phyloP scores from a whole-genome alignment of 1,139 yeast species.

The Geotrichum aggregatum region DNA sequence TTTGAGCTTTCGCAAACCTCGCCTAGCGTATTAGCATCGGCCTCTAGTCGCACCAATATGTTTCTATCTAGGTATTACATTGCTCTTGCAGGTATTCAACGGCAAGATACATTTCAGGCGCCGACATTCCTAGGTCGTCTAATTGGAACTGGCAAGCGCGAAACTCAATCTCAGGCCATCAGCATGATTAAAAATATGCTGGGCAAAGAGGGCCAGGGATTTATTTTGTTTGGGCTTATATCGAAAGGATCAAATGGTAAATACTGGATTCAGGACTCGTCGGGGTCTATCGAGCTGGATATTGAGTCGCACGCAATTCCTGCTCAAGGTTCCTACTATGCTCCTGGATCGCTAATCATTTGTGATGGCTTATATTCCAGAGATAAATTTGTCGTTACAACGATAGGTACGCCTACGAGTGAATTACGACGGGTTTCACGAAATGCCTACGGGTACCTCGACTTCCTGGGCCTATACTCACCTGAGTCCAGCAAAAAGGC shows the following conservation, averaged over 20 bases:
- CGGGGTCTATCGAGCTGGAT: conserved; percentile 72
- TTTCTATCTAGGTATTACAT: conserved; percentile 54
- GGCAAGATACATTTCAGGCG: conserved; percentile 69
- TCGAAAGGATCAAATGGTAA: conserved; percentile 61
- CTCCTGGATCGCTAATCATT: conserved; percentile 73
- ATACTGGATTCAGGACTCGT: conserved; percentile 73
- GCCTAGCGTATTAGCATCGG: conserved; percentile 36
- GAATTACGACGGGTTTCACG: conserved; percentile 65
- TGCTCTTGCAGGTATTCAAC: conserved; percentile 61
- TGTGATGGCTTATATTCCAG: conserved; percentile 78
- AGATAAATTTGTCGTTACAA: conserved; percentile 68
- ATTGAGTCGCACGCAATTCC: conserved; percentile 55
- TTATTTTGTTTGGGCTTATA: conserved; percentile 73
- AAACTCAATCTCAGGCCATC: conserved; percentile 47
- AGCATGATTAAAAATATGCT: conserved; percentile 76
- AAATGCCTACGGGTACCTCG: conserved; percentile 73
- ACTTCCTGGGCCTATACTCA: conserved; percentile 66
- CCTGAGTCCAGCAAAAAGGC: conserved; percentile 32
- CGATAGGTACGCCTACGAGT: conserved; percentile 83
- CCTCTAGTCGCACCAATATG: conserved; percentile 35
- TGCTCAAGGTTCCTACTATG: conserved; percentile 63
- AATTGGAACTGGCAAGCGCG: conserved; percentile 21
- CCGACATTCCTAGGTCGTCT: conserved; percentile 34
- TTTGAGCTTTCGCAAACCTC: conserved; percentile 43
- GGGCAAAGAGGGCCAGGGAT: conserved; percentile 76